Base-by-base conservation (phyloP, 208 protist genomes). In the Crithidia mellificae region DNA sequence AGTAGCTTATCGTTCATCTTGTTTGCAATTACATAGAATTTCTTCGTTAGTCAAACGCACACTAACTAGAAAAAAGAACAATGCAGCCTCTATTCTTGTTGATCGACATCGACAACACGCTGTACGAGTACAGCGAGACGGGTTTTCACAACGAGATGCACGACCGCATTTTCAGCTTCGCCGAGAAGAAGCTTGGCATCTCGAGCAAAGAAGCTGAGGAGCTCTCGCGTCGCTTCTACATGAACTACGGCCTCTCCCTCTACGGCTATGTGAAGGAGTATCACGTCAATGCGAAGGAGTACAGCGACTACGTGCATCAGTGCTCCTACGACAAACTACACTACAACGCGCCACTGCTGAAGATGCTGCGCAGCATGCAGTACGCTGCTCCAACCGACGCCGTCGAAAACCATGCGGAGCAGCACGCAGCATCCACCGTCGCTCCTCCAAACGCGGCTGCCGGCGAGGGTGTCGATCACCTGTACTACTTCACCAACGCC, bases 401-500 rank as follows among this genome's bases (percentile, higher is more conserved):
- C 44, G 2, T 20, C 14, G 46, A 1, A 5, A 49, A 6, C 8
- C 43, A 49, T 17, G n/a, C n/a, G n/a, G n/a, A n/a, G n/a, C n/a
- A n/a, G n/a, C n/a, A n/a, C n/a, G n/a, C n/a, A n/a, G n/a, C n/a
- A n/a, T n/a, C n/a, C n/a, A n/a, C n/a, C n/a, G n/a, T n/a, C 52
- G 17, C 34, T 11, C 7, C 24, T 32, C 59, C 25, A 46, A 22
- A 38, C 34, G 34, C 34, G 5, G 11, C 34, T 5, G 11, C 34
- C 34, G 11, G n/a, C 2, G 55, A 38, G 25, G 68, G 66, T 6
- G 56, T 74, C 19, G 73, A 84, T 46, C 80, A 92, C 57, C 61
- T 94, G 15, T 89, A 85, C 63, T 91, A 80, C 74, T 90, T 87
- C 38, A 94, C 85, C 19, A 94, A 92, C 41, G 88, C 85, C 27